Conservation (phyloP, 2,329 filamentous ascomycete species). For the Cryphonectria radicalis region DNA sequence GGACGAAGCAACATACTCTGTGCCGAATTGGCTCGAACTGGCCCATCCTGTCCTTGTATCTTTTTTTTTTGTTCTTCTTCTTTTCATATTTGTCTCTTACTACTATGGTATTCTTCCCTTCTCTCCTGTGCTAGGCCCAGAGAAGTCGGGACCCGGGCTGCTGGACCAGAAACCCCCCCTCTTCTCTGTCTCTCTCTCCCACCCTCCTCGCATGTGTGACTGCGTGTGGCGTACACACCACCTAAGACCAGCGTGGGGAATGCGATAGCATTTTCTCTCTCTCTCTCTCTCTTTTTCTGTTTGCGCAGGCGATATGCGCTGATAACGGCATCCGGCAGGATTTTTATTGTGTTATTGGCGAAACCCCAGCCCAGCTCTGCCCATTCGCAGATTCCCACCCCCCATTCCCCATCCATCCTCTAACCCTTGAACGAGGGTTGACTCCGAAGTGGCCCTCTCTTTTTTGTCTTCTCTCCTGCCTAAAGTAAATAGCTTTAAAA, state of each 20-base stretch:
- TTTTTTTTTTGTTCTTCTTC: background rate
- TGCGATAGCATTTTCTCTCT: background rate
- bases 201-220: background rate
- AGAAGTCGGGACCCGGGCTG: background rate
- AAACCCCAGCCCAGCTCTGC: background rate
- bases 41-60: background rate
- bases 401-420: background rate
- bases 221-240: constrained; percentile 5
- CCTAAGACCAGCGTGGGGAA: background rate
- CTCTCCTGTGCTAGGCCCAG: background rate
- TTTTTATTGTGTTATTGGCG: background rate
- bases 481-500: constrained; percentile 7
- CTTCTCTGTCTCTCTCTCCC: background rate
- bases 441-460: background rate
- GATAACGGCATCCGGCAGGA: constrained; percentile 11
- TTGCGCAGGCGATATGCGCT: background rate
- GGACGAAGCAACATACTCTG: background rate
- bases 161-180: background rate
- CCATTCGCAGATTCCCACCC: background rate
- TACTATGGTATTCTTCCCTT: background rate
- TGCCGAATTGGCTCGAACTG: background rate
- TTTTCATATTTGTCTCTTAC: background rate
- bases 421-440: constrained; percentile 7
- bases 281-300: background rate
- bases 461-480: constrained; percentile 7